These are phyloP conservation scores for Lactuca saligna DNA, from an alignment of 129 eudicot species.

Conservation along the genomic window DNA sequence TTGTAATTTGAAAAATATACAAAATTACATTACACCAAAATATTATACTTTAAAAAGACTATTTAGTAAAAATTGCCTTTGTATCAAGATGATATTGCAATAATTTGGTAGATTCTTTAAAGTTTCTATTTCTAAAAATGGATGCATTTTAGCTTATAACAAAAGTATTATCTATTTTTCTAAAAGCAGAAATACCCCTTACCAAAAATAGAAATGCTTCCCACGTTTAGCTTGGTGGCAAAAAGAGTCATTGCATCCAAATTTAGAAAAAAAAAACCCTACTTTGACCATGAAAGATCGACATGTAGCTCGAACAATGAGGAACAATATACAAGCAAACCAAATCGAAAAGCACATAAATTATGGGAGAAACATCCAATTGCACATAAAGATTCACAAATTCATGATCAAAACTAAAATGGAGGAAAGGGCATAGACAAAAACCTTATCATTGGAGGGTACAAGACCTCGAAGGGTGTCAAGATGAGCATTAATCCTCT, in stretches of 20 bases:
- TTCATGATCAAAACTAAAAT: conserved; percentile 9
- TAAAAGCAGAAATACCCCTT: neutral
- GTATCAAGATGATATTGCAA: neutral
- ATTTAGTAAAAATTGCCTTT: too few species aligned
- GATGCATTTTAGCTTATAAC: neutral
- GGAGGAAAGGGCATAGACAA: conserved; percentile 14
- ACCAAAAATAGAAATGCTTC: conserved; percentile 1
- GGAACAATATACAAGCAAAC: neutral
- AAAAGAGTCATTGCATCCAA: neutral
- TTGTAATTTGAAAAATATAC: too few species aligned
- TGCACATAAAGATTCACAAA: conserved; percentile 19
- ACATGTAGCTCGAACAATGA: neutral
- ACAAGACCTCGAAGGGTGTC: conserved; percentile 73
- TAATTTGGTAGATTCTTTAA: neutral
- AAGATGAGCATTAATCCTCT: conserved; percentile 87
- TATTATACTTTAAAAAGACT: too few species aligned
- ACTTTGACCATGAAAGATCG: neutral
- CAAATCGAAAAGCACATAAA: neutral
- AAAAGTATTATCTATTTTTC: neutral
- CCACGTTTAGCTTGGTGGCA: neutral
- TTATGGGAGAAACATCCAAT: conserved; percentile 5
- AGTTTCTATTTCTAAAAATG: conserved; percentile 8
- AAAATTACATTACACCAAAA: too few species aligned
- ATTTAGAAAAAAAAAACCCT: neutral
- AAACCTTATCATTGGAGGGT: conserved; percentile 66